phyloP scores from a whole-genome alignment of 768 basidiomycete genomes.

The Auricularia auricula-judae region DNA sequence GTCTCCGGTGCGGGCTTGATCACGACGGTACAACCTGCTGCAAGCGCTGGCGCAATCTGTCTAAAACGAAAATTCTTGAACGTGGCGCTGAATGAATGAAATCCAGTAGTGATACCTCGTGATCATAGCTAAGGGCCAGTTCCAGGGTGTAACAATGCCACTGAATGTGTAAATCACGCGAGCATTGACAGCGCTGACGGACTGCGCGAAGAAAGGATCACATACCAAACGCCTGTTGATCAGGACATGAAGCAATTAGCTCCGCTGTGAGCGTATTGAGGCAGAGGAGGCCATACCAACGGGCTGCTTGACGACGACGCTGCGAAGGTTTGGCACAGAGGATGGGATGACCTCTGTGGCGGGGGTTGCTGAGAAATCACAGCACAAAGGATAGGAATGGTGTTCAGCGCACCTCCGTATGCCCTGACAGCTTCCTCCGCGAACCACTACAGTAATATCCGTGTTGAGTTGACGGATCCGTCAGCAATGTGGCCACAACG shows the following conservation, averaged over 20 bases:
- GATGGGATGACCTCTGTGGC: slow-evolving; percentile 72
- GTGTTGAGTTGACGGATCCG: no score
- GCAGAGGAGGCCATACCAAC: slow-evolving; percentile 33
- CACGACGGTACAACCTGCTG: slow-evolving; percentile 90
- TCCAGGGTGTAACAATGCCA: slow-evolving; percentile 77
- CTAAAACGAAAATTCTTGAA: slow-evolving; percentile 43
- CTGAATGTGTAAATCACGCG: slow-evolving; percentile 22
- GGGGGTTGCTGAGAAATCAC: background rate
- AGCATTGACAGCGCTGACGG: no score
- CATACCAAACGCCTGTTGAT: background rate
- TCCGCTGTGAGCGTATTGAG: background rate
- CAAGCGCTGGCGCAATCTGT: slow-evolving; percentile 79
- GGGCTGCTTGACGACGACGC: slow-evolving; percentile 90
- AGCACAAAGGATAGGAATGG: background rate
- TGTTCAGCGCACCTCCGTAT: slow-evolving; percentile 58
- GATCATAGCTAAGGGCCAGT: slow-evolving; percentile 87
- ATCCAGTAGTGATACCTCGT: slow-evolving; percentile 14
- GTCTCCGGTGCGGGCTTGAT: slow-evolving; percentile 94
- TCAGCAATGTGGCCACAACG: slow-evolving; percentile 6
- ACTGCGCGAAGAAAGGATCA: background rate
- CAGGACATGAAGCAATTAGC: no score
- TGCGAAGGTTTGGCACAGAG: slow-evolving; percentile 54
- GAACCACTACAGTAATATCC: slow-evolving; percentile 52
- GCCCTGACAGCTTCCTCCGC: slow-evolving; percentile 88
- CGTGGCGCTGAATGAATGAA: no score